Percentiles rank a stretch among this genome's conserved stretches.
Evolutionary conservation across 177 flowering plant genomes (phyloP).

Genomic region (Vitis hybrid): DNA sequence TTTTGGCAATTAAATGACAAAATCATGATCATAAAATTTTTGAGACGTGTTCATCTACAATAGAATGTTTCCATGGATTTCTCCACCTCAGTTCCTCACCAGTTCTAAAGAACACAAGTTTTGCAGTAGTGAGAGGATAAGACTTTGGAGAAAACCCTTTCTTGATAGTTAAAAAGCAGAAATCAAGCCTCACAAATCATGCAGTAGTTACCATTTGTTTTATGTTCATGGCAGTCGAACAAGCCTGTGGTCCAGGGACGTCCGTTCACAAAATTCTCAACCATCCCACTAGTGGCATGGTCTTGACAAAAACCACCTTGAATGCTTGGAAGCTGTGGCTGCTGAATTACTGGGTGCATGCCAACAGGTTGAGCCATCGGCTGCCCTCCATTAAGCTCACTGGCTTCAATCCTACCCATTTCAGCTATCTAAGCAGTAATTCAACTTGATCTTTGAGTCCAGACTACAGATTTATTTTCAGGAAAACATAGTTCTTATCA

Average conservation of each 20-base stretch:
- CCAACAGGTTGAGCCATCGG: background rate
- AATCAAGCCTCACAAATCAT: background rate
- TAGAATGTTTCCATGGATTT: too few relatives aligned
- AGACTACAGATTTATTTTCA: background rate
- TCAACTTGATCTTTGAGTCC: background rate
- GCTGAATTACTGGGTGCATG: background rate
- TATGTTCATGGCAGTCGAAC: slow-evolving; percentile 30
- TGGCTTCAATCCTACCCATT: background rate
- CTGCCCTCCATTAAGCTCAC: background rate
- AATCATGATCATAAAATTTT: too few relatives aligned
- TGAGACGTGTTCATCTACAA: too few relatives aligned
- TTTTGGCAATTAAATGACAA: too few relatives aligned
- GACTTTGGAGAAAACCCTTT: too few relatives aligned
- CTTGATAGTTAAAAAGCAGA: background rate
- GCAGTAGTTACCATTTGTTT: slow-evolving; percentile 21
- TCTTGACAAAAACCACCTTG: background rate
- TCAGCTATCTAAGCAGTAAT: background rate
- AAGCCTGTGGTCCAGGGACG: slow-evolving; percentile 33
- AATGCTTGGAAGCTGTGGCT: background rate
- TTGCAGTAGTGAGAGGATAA: too few relatives aligned
- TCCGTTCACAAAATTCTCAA: slow-evolving; percentile 5
- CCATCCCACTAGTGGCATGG: background rate
- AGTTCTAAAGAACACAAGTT: background rate
- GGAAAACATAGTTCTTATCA: background rate
- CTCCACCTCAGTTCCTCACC: background rate